These are phyloP conservation scores for Globisporangium sylvaticum DNA, from an alignment of 352 stramenopile species.

Conservation along the genomic window DNA sequence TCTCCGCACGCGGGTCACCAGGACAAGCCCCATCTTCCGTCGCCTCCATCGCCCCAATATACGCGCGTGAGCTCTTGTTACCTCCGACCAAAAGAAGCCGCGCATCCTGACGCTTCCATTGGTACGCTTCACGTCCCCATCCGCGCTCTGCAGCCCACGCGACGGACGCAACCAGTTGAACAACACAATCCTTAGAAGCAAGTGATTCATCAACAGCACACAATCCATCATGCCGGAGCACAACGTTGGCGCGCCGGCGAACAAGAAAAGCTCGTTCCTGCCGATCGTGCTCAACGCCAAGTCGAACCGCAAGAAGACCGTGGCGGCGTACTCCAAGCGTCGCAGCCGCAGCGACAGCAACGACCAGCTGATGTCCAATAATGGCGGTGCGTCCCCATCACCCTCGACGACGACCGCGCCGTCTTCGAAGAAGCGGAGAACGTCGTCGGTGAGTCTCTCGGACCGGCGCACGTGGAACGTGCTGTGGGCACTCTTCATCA, in stretches of 20 bases:
- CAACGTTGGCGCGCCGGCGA: background rate
- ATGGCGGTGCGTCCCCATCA: background rate
- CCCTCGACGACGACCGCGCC: background rate
- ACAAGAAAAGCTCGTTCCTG: conserved; percentile 36
- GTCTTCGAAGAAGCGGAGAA: background rate
- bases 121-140: background rate
- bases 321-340: conserved; percentile 22
- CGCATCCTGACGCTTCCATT: background rate
- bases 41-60: background rate
- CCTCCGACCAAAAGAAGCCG: background rate
- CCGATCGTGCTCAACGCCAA: conserved; percentile 32
- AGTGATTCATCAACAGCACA: background rate
- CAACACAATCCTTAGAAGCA: background rate
- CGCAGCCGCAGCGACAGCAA: conserved; percentile 24
- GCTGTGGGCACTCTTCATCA: conserved; percentile 42
- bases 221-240: conserved; percentile 24
- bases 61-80: background rate
- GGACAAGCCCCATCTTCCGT: background rate
- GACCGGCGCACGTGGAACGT: conserved; percentile 39
- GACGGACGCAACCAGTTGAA: background rate
- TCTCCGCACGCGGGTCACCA: background rate
- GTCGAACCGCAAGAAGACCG: conserved; percentile 27
- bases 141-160: background rate
- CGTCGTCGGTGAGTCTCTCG: conserved; percentile 6
- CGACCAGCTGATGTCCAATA: background rate